Evolutionary conservation across 768 basidiomycete species (phyloP), one percentile per base, ranked within the genome.

Genomic region (Ramaria sp.): DNA sequence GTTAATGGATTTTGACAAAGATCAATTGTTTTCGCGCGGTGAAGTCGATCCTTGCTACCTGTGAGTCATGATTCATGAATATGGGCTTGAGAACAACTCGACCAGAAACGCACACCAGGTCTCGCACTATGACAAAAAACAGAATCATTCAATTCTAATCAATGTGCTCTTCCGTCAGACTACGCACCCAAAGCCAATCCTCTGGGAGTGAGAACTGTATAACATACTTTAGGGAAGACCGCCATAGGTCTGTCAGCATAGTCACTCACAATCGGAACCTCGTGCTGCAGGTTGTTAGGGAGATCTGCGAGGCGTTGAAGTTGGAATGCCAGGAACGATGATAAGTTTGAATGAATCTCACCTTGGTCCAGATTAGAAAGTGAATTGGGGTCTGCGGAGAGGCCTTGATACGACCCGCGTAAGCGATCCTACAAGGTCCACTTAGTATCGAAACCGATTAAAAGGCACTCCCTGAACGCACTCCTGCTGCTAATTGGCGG

Each of bases 1-100:
- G 94, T 97, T 51, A 96, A 75, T 5, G 94, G 94, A 64, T 97
- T 96, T 69, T 96, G 93, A 68, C 95, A 98, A 4, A 98, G 79
- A 66, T 98, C 95, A 59, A 98, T 95, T 7, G 88, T 91, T 70
- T 90, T 91, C 1, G 84, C 86, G 34, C 82, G 78, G 64, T 89
- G 71, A 0, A 92, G 70, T 41, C 90, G 76, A 63, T 91, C 88
- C 67, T 89, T 90, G 75, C 86, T 89, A 64, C 85, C 86, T 88
- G 61, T 59, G 58, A 30, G 57, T 34, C 19, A 46, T 11, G 38
- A 42, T 19, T 19, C 10, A 43, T 30, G 41, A 20, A 3, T 1
- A 55, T 53, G 49, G 24, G 45, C 27, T 10, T 24, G 10, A 41
- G 48, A 22, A 42, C 1, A 33, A 12, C 1, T 46, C 34, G 34